A percentile compares a stretch with the other conserved stretches of the same genome.
Conservation (phyloP, 345 rosid genomes). For the Linum trigynum region DNA sequence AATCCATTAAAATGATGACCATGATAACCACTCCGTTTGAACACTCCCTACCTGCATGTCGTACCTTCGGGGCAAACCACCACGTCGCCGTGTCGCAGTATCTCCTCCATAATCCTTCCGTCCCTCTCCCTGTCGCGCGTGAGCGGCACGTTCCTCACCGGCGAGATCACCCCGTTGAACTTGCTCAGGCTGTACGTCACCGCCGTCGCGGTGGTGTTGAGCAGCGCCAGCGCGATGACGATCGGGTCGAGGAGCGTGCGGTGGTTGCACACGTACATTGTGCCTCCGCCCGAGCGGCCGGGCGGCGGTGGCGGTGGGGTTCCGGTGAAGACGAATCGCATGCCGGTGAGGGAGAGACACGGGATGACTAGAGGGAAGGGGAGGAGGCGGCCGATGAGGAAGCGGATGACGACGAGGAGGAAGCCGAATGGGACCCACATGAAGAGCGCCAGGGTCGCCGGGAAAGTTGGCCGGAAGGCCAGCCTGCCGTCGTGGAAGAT, state of each 20-base stretch:
- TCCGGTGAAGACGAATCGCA: too few relatives aligned
- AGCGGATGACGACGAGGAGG: too few relatives aligned
- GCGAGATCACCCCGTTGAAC: constrained; percentile 52
- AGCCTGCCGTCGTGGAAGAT: too few relatives aligned
- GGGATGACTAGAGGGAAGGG: too few relatives aligned
- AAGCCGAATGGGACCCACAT: too few relatives aligned
- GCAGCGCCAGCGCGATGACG: constrained; percentile 32
- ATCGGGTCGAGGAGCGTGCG: constrained; percentile 72
- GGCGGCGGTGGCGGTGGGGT: too few relatives aligned
- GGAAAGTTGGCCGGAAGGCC: too few relatives aligned
- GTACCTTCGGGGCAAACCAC: constrained; percentile 86
- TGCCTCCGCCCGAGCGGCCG: constrained; percentile 3
- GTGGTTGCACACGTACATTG: constrained; percentile 66
- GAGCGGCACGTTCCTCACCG: constrained; percentile 54
- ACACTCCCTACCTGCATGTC: constrained; percentile 20
- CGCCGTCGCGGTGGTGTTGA: constrained; percentile 39
- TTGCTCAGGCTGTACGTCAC: constrained; percentile 72
- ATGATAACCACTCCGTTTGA: too few relatives aligned
- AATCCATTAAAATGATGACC: too few relatives aligned
- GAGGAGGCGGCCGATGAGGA: too few relatives aligned
- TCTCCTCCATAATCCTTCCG: constrained; percentile 30
- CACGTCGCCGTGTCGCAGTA: constrained; percentile 46
- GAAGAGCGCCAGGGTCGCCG: too few relatives aligned
- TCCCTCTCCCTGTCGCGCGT: constrained; percentile 48
- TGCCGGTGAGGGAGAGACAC: too few relatives aligned